A percentile compares a stretch with the other conserved stretches of the same genome.
phyloP scores from a whole-genome alignment of 345 rosid genomes.

The Aquilaria sinensis region DNA sequence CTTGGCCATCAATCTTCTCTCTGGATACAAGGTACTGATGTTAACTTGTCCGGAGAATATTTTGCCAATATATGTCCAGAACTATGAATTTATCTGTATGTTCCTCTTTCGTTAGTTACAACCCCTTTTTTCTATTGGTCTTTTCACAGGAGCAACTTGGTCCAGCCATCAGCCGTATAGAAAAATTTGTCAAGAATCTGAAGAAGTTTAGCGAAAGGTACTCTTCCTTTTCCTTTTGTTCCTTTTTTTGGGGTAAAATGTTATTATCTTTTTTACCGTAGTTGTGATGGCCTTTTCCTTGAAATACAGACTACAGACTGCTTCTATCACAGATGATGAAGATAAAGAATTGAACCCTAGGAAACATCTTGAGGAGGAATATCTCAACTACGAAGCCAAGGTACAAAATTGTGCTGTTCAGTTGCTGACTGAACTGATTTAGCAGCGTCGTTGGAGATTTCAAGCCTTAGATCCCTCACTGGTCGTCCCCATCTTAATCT shows the following conservation, averaged over 20 bases:
- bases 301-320: constrained; percentile 47
- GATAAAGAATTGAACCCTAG: constrained; percentile 63
- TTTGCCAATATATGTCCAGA: background rate
- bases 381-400: constrained; percentile 84
- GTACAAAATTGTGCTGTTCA: constrained; percentile 26
- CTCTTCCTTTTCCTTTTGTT: constrained; percentile 6
- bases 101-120: background rate
- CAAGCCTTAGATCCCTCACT: background rate
- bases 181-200: constrained; percentile 80
- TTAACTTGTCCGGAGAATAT: background rate
- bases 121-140: constrained; percentile 1
- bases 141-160: constrained; percentile 65
- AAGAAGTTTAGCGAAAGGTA: constrained; percentile 71
- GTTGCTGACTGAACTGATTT: background rate
- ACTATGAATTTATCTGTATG: background rate
- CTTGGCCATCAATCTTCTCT: constrained; percentile 62
- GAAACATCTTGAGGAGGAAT: constrained; percentile 84
- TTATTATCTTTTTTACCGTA: constrained; percentile 11
- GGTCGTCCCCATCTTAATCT: background rate
- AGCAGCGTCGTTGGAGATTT: background rate
- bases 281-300: constrained; percentile 16
- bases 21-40: constrained; percentile 57
- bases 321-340: constrained; percentile 34
- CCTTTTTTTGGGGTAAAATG: background rate
- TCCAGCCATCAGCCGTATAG: constrained; percentile 66